Percentiles rank a stretch among this genome's conserved stretches.
These are phyloP conservation scores for Hymenoscyphus repandus DNA, from an alignment of 2,329 filamentous ascomycete species.

Conservation along the genomic window DNA sequence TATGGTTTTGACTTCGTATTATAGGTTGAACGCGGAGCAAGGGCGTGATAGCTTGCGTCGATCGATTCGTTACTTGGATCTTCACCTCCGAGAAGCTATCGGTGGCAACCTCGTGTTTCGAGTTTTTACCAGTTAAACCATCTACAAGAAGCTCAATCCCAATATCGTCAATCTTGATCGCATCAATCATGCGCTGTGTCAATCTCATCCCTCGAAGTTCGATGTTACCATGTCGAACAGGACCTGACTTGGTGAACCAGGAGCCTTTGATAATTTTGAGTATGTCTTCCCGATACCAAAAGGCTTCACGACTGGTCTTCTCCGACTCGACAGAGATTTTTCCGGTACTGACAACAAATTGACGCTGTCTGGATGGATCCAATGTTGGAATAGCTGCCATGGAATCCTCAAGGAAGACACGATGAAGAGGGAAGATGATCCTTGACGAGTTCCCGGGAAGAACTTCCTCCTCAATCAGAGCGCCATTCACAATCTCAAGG, in stretches of 20 bases:
- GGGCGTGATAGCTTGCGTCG: conserved; percentile 59
- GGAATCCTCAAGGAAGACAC: conserved; percentile 71
- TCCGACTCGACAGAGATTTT: conserved; percentile 77
- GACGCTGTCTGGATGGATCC: conserved; percentile 77
- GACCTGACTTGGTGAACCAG: conserved; percentile 57
- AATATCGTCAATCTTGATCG: conserved; percentile 74
- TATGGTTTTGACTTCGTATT: conserved; percentile 59
- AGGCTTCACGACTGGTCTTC: conserved; percentile 71
- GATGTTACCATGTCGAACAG: conserved; percentile 57
- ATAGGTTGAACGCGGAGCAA: conserved; percentile 73
- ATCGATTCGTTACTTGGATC: conserved; percentile 72
- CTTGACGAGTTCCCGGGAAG: conserved; percentile 67
- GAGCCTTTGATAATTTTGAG: conserved; percentile 64
- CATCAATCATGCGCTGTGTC: conserved; percentile 74
- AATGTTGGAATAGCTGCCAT: conserved; percentile 74
- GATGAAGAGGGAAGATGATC: conserved; percentile 68
- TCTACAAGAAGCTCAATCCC: conserved; percentile 57
- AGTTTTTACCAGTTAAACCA: conserved; percentile 15
- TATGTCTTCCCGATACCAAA: conserved; percentile 85
- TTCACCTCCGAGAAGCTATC: conserved; percentile 66
- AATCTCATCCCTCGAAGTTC: conserved; percentile 74
- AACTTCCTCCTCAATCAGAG: conserved; percentile 43
- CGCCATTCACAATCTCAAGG: conserved; percentile 39
- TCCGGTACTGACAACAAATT: conserved; percentile 82
- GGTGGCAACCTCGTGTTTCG: conserved; percentile 32